Evolutionary conservation across 2,329 filamentous ascomycete genomes (phyloP).

Genomic region (Penicillium sp.): DNA sequence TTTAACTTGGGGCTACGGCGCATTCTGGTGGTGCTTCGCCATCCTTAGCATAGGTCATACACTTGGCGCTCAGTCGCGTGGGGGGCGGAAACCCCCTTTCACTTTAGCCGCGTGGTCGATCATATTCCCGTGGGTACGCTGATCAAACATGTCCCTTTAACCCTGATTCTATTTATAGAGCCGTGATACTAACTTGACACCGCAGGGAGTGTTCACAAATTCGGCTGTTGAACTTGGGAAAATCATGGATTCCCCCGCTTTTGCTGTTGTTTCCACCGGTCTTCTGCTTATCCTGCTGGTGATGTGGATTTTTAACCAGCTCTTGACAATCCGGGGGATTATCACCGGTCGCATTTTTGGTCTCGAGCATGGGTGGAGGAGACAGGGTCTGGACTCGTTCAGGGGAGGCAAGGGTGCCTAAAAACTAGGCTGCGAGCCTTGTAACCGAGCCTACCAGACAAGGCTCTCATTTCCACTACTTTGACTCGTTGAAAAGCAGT

Average conservation of each 20-base stretch:
- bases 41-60: conserved; percentile 35
- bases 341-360: conserved; percentile 31
- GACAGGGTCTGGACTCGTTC: background rate
- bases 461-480: background rate
- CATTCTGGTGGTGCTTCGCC: conserved; percentile 47
- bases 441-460: background rate
- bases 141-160: background rate
- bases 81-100: conserved; percentile 26
- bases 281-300: conserved; percentile 37
- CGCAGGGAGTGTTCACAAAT: conserved; percentile 43
- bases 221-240: conserved; percentile 39
- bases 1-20: conserved; percentile 41
- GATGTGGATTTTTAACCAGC: conserved; percentile 32
- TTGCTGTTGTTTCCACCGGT: conserved; percentile 40
- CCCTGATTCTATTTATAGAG: background rate
- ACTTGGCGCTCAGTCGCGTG: conserved; percentile 20
- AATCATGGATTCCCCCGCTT: conserved; percentile 40
- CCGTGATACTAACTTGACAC: background rate
- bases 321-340: conserved; percentile 34
- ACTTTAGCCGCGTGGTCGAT: conserved; percentile 36
- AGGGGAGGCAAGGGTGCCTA: background rate
- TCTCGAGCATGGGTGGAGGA: conserved; percentile 28
- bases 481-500: background rate
- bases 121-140: conserved; percentile 42
- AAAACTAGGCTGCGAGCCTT: background rate